Conservation (phyloP, 306 rosid genomes). For the Cucumis hystrix region DNA sequence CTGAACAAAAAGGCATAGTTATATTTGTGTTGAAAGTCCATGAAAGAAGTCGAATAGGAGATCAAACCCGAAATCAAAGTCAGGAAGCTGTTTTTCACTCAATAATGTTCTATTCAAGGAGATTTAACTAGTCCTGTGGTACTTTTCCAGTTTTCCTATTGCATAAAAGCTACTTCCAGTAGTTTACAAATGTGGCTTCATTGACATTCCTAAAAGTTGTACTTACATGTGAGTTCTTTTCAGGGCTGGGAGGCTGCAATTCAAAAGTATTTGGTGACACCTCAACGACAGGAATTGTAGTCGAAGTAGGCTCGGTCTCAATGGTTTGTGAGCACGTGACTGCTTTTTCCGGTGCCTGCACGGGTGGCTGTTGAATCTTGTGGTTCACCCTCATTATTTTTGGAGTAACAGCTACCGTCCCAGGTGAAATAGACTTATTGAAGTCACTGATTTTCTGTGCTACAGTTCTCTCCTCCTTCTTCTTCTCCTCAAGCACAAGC, state of each 20-base stretch:
- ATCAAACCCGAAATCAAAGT: background rate
- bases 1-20: background rate
- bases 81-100: background rate
- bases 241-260: slow-evolving; percentile 33
- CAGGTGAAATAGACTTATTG: slow-evolving; percentile 29
- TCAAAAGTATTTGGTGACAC: slow-evolving; percentile 13
- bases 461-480: slow-evolving; percentile 35
- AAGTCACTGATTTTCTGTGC: slow-evolving; percentile 22
- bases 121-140: background rate
- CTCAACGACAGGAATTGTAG: no score
- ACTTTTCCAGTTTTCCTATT: background rate
- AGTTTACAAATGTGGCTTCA: background rate
- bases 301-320: slow-evolving; percentile 28
- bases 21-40: background rate
- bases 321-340: slow-evolving; percentile 17
- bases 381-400: slow-evolving; percentile 29
- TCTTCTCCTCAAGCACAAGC: slow-evolving; percentile 2
- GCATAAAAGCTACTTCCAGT: background rate
- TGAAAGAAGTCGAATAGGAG: background rate
- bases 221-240: slow-evolving; percentile 44
- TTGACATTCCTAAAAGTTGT: background rate
- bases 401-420: slow-evolving; percentile 24
- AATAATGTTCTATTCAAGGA: background rate
- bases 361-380: slow-evolving; percentile 39
- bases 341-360: slow-evolving; percentile 37